Evolutionary conservation across 306 rosid species (phyloP).

Genomic region (Urtica urens): DNA sequence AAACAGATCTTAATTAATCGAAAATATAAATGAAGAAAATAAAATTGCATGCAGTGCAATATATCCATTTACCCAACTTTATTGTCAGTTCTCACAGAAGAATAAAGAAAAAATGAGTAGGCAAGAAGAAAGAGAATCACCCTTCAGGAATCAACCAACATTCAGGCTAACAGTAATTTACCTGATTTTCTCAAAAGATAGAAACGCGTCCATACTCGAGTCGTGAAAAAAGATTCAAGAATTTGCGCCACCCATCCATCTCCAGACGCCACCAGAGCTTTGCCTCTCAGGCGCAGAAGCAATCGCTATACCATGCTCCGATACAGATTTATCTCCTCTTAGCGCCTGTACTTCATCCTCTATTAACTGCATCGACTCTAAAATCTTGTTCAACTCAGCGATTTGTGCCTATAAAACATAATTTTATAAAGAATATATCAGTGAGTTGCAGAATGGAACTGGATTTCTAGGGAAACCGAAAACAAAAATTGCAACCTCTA

Average conservation of each 20-base stretch:
- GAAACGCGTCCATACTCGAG: too few relatives aligned
- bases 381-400: conserved; percentile 55
- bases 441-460: neutral
- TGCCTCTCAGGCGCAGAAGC: conserved; percentile 61
- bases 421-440: neutral
- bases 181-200: conserved; percentile 11
- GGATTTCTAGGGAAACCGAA: neutral
- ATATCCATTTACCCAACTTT: too few relatives aligned
- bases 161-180: conserved; percentile 11
- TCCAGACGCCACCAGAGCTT: conserved; percentile 82
- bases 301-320: conserved; percentile 56
- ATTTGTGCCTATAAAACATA: conserved; percentile 72
- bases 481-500: conserved; percentile 51
- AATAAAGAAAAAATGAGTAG: too few relatives aligned
- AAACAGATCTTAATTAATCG: too few relatives aligned
- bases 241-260: conserved; percentile 56
- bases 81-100: too few relatives aligned
- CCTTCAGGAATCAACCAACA: neutral
- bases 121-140: too few relatives aligned
- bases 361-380: conserved; percentile 68
- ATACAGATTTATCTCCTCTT: conserved; percentile 61
- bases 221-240: neutral
- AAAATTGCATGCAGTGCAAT: too few relatives aligned
- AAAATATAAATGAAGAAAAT: too few relatives aligned
- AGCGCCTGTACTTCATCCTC: conserved; percentile 72